Conservation (phyloP, 2,329 filamentous ascomycete genomes). For the Diaporthe helianthi region DNA sequence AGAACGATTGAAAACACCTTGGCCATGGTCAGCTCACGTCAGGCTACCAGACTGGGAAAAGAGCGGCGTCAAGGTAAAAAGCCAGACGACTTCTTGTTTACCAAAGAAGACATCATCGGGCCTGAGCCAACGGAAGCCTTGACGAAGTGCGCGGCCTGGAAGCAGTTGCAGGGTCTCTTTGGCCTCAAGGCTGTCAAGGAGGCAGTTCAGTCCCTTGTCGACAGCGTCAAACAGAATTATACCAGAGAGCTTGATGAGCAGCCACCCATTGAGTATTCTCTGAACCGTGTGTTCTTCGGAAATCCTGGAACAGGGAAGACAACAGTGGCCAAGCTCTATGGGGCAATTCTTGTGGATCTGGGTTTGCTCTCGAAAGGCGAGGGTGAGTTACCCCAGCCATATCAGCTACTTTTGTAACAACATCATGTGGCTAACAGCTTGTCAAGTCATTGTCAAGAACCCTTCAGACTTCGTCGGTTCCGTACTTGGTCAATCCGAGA, state of each 20-base stretch:
- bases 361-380: constrained; percentile 73
- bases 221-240: constrained; percentile 70
- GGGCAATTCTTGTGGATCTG: constrained; percentile 70
- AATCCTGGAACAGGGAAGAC: constrained; percentile 80
- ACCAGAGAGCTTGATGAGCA: constrained; percentile 68
- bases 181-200: constrained; percentile 70
- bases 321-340: constrained; percentile 76
- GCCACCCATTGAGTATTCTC: constrained; percentile 62
- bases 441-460: constrained; percentile 69
- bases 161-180: constrained; percentile 61
- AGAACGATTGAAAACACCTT: constrained; percentile 70
- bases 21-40: constrained; percentile 60
- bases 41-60: constrained; percentile 60
- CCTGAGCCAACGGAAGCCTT: constrained; percentile 67
- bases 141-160: constrained; percentile 61
- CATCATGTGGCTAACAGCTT: background rate
- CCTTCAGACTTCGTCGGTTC: constrained; percentile 76
- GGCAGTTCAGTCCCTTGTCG: constrained; percentile 63
- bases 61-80: constrained; percentile 50
- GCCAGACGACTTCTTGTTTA: constrained; percentile 66
- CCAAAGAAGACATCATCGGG: constrained; percentile 74
- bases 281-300: constrained; percentile 76
- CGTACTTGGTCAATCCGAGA: constrained; percentile 70
- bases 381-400: constrained; percentile 50
- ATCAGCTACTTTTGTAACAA: background rate